Percentiles rank a stretch among this genome's conserved stretches.
Evolutionary conservation across 495 filamentous ascomycete species (phyloP).

Genomic region (Penicillium subrubescens): DNA sequence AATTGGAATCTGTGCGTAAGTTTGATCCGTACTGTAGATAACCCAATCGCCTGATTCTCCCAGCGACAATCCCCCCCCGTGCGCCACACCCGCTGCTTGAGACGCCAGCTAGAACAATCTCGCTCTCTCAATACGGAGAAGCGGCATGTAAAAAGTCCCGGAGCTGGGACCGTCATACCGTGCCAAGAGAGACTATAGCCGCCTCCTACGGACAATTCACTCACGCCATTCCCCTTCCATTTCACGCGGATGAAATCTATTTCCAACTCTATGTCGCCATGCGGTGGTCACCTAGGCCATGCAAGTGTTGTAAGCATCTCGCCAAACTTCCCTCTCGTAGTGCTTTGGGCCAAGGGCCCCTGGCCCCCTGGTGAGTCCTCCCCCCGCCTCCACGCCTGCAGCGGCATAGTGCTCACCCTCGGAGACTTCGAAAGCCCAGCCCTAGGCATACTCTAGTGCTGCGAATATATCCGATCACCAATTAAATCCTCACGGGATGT

Average conservation of each 20-base stretch:
- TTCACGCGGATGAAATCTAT: background rate
- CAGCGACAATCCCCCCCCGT: conserved; percentile 5
- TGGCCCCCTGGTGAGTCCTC: background rate
- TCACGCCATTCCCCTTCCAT: background rate
- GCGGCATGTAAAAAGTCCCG: background rate
- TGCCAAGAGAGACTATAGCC: conserved; percentile 1
- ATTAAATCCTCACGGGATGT: background rate
- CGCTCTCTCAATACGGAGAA: background rate
- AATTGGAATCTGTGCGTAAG: background rate
- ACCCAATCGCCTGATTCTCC: conserved; percentile 23
- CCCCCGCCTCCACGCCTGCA: background rate
- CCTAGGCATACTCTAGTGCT: background rate
- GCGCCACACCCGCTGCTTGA: conserved; percentile 20
- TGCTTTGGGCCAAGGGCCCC: background rate
- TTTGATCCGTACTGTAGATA: conserved; percentile 10
- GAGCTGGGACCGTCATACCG: background rate
- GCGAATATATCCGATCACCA: background rate
- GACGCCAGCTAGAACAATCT: background rate
- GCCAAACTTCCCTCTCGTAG: background rate
- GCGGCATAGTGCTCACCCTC: too few species aligned
- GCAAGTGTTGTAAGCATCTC: background rate
- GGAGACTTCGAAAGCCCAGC: background rate
- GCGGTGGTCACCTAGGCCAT: background rate
- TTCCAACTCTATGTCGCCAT: background rate
- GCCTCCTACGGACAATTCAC: background rate